These are phyloP conservation scores for Gamsiella multidivaricata DNA, from an alignment of 192 early-diverging fungal species.

Conservation along the genomic window DNA sequence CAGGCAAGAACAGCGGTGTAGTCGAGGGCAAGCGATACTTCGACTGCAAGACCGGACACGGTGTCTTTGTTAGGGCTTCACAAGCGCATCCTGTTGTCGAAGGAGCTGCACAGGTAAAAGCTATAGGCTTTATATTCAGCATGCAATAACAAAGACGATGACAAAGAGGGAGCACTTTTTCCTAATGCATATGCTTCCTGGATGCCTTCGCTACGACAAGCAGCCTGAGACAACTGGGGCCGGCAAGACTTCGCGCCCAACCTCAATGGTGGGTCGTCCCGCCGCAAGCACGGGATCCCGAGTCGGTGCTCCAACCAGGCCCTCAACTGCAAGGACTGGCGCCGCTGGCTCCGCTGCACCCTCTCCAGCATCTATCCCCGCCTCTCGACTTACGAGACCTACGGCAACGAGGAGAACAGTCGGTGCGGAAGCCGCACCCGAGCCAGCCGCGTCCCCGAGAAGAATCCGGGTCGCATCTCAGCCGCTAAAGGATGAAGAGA, in stretches of 20 bases:
- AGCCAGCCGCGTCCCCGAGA: conserved; percentile 19
- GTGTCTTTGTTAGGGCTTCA: conserved; percentile 80
- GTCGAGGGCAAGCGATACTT: conserved; percentile 85
- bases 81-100: conserved; percentile 60
- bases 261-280: conserved; percentile 9
- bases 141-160: too few species aligned
- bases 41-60: conserved; percentile 75
- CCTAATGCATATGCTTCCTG: too few species aligned
- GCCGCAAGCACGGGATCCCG: conserved; percentile 6
- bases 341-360: conserved; percentile 2
- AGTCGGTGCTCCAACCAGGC: not conserved
- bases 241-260: conserved; percentile 15
- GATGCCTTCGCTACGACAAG: not conserved
- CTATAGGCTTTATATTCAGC: not conserved
- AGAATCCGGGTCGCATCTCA: conserved; percentile 24
- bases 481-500: conserved; percentile 21
- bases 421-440: conserved; percentile 6
- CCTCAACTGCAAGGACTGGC: not conserved
- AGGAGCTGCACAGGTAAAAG: conserved; percentile 13
- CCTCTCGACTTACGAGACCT: conserved; percentile 26
- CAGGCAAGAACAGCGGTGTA: conserved; percentile 83
- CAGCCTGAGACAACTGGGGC: conserved; percentile 12
- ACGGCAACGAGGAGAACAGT: conserved; percentile 6
- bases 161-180: too few species aligned
- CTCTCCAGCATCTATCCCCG: conserved; percentile 5